Base-by-base conservation (phyloP, 371 early-diverging fungal species). In the Mucor circinelloides region DNA sequence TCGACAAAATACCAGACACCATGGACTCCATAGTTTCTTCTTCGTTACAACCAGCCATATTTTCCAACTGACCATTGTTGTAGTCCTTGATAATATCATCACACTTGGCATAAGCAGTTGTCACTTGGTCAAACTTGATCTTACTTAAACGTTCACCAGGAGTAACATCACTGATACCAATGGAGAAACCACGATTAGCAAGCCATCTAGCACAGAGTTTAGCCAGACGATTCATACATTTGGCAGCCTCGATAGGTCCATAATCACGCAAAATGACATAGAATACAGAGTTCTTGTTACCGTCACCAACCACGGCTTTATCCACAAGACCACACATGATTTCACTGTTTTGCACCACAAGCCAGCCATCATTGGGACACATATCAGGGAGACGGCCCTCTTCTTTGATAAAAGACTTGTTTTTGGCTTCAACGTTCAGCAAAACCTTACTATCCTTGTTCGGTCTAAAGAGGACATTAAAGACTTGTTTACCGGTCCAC, bases 141-240 rank as follows among this genome's bases (percentile, higher is more conserved):
- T 85, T 75, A 9, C 87, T 76, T 58, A 99, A 82, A 38, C 78
- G 82, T 12, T 83, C 85, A 17, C 95, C 95, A 2, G 99, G 97
- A 30, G 90, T 93, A n/a, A 99, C 99, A 87, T 99, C 99, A 69
- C 95, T 93, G 64, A 99, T 95, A 67, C 99, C 99, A 66, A 99
- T 98, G 5, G 97, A 97, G 84, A 99, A 98, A 48, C 99, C 99
- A 64, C 93, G 89, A 70, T 98, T 96, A 5, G 90, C 91, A 27
- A 97, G 80, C 92, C 94, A 99, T 50, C 98, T 82, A 5, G 97
- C 95, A 67, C 95, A 94, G 10, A 99, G 81, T 76, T 97, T 98
- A 17, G 98, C 95, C 58, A 98, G 79, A 62, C 81, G 84, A 80
- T 97, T 97, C 98, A 99, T 98, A 73, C 93, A 88, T 56, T 87